Evolutionary conservation across 257 asterid genomes (phyloP).

Genomic region (Solanum okadae): DNA sequence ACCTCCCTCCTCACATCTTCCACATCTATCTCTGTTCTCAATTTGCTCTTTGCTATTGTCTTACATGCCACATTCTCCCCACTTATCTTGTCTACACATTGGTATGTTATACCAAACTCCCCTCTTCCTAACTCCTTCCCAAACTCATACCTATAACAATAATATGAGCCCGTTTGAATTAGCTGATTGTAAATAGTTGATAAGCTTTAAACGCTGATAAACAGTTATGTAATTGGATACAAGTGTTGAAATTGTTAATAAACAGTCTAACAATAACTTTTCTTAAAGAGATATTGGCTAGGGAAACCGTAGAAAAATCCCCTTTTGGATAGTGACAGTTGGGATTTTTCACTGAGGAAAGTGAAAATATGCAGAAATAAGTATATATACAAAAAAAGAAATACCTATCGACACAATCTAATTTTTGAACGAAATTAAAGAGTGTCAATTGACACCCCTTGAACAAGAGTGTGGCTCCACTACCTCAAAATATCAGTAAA

Average conservation of each 20-base stretch:
- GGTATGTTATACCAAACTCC: constrained; percentile 77
- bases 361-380: too few relatives aligned
- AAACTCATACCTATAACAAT: constrained; percentile 19
- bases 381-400: background rate
- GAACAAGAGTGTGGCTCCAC: background rate
- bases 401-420: background rate
- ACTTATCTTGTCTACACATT: constrained; percentile 29
- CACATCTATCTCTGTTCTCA: constrained; percentile 55
- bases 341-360: too few relatives aligned
- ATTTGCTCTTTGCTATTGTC: constrained; percentile 65
- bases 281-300: background rate
- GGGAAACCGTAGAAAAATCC: background rate
- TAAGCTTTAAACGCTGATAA: background rate
- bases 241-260: background rate
- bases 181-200: background rate
- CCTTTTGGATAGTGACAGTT: background rate
- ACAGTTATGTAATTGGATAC: background rate
- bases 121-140: constrained; percentile 87
- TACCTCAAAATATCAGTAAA: background rate
- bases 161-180: background rate
- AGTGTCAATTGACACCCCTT: background rate
- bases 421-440: too few relatives aligned
- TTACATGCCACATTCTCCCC: constrained; percentile 65
- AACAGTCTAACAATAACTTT: background rate
- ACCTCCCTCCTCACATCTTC: constrained; percentile 89